Conservation (phyloP, 1,284 basidiomycete genomes). For the Pascua guehoae region DNA sequence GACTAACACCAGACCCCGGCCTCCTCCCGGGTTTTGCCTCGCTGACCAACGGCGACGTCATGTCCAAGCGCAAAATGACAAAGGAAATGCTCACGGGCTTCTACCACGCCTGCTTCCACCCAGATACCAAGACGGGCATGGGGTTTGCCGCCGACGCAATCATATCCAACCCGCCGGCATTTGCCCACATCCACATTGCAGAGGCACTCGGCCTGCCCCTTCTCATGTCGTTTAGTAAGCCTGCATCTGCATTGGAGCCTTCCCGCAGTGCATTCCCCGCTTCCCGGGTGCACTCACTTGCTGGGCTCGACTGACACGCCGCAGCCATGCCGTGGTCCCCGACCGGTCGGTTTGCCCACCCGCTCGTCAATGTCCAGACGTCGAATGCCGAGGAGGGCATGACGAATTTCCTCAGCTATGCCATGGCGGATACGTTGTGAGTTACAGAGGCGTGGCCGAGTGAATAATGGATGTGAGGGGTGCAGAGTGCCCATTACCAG, state of each 20-base stretch:
- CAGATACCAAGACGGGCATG: constrained; percentile 52
- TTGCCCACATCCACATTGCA: constrained; percentile 62
- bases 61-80: constrained; percentile 41
- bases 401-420: constrained; percentile 60
- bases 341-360: constrained; percentile 62
- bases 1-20: constrained; percentile 40
- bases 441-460: too few species aligned
- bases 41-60: constrained; percentile 11
- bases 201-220: constrained; percentile 62
- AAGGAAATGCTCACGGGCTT: constrained; percentile 58
- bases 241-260: too few species aligned
- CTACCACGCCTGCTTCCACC: constrained; percentile 56
- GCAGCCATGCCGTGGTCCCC: constrained; percentile 67
- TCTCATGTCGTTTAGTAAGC: constrained; percentile 48
- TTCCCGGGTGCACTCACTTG: too few species aligned
- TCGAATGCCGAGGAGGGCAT: constrained; percentile 22
- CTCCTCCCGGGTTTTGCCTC: constrained; percentile 1
- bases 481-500: too few species aligned
- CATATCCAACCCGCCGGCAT: constrained; percentile 63
- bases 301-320: background rate
- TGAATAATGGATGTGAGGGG: too few species aligned
- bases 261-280: too few species aligned
- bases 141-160: constrained; percentile 61
- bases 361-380: constrained; percentile 57
- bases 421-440: constrained; percentile 55